A percentile compares a stretch with the other conserved stretches of the same genome.
phyloP scores from a whole-genome alignment of 305 asterid species.

The Solanum hybrid region DNA sequence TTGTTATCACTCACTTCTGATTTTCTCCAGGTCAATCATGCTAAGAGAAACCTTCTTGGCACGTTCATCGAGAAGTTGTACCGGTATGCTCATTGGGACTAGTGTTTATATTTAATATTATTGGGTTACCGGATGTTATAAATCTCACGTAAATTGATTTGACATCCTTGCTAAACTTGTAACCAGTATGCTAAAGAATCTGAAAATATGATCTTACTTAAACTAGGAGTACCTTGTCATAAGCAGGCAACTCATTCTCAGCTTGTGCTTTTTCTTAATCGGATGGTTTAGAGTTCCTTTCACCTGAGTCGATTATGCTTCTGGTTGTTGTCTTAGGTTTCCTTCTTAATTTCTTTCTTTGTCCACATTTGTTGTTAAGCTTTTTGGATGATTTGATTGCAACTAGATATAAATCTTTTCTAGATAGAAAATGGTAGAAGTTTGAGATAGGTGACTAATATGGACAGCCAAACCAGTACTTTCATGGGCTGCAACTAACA shows the following conservation, averaged over 20 bases:
- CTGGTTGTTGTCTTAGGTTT: neutral
- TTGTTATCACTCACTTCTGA: neutral
- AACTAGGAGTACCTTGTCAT: neutral
- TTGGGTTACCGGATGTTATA: neutral
- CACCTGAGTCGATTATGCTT: neutral
- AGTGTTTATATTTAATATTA: neutral
- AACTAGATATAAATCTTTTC: neutral
- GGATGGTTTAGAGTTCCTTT: neutral
- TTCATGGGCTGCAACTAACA: neutral
- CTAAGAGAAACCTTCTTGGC: slow-evolving; percentile 11
- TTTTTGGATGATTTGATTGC: neutral
- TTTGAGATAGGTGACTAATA: neutral
- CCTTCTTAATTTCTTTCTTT: neutral
- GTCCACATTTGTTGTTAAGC: neutral
- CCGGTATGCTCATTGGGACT: slow-evolving; percentile 7
- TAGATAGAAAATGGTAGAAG: neutral
- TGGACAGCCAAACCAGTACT: neutral
- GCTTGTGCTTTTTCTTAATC: neutral
- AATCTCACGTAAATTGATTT: neutral
- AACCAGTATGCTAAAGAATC: neutral
- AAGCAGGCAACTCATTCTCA: neutral
- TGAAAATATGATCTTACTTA: neutral
- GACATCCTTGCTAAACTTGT: neutral
- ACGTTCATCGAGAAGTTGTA: slow-evolving; percentile 7
- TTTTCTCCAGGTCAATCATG: slow-evolving; percentile 13